phyloP scores from a whole-genome alignment of 2,329 filamentous ascomycete species.

The Fusarium sp. region DNA sequence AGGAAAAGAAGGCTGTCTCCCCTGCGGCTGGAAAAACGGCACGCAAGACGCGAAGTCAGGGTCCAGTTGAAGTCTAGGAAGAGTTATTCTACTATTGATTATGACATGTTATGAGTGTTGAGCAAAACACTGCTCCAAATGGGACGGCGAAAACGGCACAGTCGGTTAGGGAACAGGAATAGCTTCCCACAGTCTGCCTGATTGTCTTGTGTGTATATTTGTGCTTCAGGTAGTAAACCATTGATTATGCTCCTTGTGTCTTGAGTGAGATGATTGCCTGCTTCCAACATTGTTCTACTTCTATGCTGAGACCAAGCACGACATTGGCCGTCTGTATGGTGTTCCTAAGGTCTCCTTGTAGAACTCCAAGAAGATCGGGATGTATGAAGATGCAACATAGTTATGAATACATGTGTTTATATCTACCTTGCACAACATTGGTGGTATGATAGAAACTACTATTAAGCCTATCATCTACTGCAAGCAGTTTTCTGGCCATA shows the following conservation, averaged over 20 bases:
- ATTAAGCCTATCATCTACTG: neutral
- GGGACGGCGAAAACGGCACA: constrained; percentile 40
- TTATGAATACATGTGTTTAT: neutral
- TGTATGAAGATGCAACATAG: neutral
- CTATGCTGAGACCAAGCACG: neutral
- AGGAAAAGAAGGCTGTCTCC: constrained; percentile 52
- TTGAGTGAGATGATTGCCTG: neutral
- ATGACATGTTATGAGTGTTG: constrained; percentile 16
- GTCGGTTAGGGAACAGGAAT: constrained; percentile 18
- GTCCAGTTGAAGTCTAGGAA: constrained; percentile 48
- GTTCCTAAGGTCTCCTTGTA: neutral
- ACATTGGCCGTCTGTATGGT: neutral
- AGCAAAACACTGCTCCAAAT: constrained; percentile 14
- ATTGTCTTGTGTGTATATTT: constrained; percentile 35
- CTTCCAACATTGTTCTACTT: neutral
- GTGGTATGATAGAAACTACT: neutral
- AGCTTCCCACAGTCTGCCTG: constrained; percentile 27
- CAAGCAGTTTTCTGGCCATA: accelerated
- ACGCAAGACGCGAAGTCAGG: constrained; percentile 58
- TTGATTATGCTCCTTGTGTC: neutral
- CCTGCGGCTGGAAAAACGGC: constrained; percentile 51
- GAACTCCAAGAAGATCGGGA: neutral
- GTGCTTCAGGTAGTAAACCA: constrained; percentile 28
- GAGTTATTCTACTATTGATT: neutral
- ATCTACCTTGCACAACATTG: neutral